Base-by-base conservation (phyloP, 345 rosid genomes). In the Ceriops decandra region DNA sequence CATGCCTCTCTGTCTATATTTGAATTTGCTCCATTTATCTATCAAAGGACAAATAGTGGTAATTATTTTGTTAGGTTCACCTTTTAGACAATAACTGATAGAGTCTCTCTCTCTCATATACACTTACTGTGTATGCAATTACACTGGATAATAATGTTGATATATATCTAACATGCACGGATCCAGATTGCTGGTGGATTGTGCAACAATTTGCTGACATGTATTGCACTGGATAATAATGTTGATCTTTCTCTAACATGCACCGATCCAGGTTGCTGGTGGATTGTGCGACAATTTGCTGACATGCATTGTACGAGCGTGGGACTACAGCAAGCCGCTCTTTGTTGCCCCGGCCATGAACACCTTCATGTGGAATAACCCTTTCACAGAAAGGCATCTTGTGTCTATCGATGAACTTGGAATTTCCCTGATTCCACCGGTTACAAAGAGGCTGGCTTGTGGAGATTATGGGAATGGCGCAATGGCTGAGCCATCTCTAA, bases 301-400 rank as follows among this genome's bases (percentile, higher is more conserved):
- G 58, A 95, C 97, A 27, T 91, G 98, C 66, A 73, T 95, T 10
- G 85, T 91, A 16, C 88, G 96, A 75, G 97, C 98, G 46, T 95
- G 98, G 98, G 99, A 91, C 77, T 88, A 91, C 74, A 78, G 68
- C 81, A 91, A 90, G 73, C 92, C 96, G 21, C 47, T 91, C 3
- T 91, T 91, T 62, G 86, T 95, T 21, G 97, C 99, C 1, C 98
- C 97, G 0, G 85, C 97, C 0, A 95, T 91, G 98, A 90, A 91
- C 77, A 90, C 90, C 52, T 84, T 91, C 75, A 91, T 88, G 93
- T 95, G 99, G 97, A 91, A 67, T 58, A 95, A 90, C 73, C 95
- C 98, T 74, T 91, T 95, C 76, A 95, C 99, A 0, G 98, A 95
- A 71, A 70, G 88, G 17, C 99, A 95, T 84, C 86, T 91, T 6